Evolutionary conservation across 805 yeast species (phyloP).

Genomic region (Saccharomyces jurei): DNA sequence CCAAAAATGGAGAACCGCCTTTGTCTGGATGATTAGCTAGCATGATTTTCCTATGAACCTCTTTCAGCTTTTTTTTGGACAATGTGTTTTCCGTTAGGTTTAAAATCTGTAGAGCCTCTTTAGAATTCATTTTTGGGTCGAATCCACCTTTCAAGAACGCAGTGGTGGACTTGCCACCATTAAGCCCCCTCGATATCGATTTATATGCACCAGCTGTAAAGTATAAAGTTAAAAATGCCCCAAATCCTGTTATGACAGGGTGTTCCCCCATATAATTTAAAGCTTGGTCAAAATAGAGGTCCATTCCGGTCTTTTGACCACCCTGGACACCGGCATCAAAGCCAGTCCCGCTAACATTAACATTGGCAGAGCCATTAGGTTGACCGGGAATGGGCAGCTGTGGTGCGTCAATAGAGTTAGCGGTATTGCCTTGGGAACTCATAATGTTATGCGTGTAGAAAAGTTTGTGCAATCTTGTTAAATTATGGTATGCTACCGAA

Average conservation of each 20-base stretch:
- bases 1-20: constrained; percentile 86
- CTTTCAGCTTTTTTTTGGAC: constrained; percentile 63
- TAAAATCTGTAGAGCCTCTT: constrained; percentile 80
- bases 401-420: constrained; percentile 16
- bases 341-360: background rate
- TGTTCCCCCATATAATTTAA: constrained; percentile 59
- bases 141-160: constrained; percentile 77
- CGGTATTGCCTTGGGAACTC: constrained; percentile 1
- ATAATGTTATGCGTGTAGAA: background rate
- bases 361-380: background rate
- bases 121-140: constrained; percentile 81
- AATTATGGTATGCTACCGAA: background rate
- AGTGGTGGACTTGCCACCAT: constrained; percentile 46
- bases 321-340: background rate
- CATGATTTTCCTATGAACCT: constrained; percentile 81
- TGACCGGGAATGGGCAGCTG: constrained; percentile 27
- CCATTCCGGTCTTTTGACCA: constrained; percentile 32
- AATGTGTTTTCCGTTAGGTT: constrained; percentile 61
- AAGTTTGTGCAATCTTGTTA: background rate
- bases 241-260: constrained; percentile 66
- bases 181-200: constrained; percentile 31
- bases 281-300: constrained; percentile 57
- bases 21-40: constrained; percentile 89
- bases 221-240: constrained; percentile 57
- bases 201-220: constrained; percentile 61